Conservation (phyloP, 306 rosid species). For the Echinosophora koreensis region DNA sequence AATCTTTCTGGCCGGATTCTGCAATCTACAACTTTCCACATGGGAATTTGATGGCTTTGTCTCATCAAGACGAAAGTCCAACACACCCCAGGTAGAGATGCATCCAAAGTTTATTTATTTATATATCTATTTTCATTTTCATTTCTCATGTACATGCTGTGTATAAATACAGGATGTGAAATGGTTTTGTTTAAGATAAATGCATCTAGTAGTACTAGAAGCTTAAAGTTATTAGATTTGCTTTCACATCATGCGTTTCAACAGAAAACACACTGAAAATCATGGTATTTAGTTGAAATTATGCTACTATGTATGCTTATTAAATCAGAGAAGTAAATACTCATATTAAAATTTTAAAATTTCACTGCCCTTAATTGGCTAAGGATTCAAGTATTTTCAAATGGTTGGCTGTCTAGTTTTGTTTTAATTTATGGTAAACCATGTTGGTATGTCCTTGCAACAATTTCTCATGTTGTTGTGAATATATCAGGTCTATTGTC, state of each 20-base stretch:
- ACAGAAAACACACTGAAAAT: neutral
- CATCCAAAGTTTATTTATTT: neutral
- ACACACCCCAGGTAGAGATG: slow-evolving; percentile 60
- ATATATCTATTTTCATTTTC: slow-evolving; percentile 2
- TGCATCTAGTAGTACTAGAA: neutral
- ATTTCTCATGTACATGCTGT: neutral
- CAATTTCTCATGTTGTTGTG: slow-evolving; percentile 9
- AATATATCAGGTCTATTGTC: slow-evolving; percentile 51
- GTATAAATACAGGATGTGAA: neutral
- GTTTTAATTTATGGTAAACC: neutral
- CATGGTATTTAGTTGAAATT: neutral
- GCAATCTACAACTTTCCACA: slow-evolving; percentile 54
- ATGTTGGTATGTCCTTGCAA: neutral
- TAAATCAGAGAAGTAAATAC: slow-evolving; percentile 11
- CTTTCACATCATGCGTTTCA: neutral
- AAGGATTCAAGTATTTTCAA: neutral
- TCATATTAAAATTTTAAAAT: neutral
- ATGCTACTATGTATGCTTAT: neutral
- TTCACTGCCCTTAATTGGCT: neutral
- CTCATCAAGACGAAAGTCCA: slow-evolving; percentile 45
- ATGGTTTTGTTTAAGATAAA: neutral
- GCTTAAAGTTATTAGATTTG: neutral
- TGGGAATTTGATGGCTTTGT: slow-evolving; percentile 66
- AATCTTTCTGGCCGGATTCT: slow-evolving; percentile 49
- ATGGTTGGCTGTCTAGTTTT: neutral